Percentiles rank a stretch among this genome's conserved stretches.
These are phyloP conservation scores for Plasmodium berghei DNA, from an alignment of 169 alveolate genomes.

Conservation along the genomic window DNA sequence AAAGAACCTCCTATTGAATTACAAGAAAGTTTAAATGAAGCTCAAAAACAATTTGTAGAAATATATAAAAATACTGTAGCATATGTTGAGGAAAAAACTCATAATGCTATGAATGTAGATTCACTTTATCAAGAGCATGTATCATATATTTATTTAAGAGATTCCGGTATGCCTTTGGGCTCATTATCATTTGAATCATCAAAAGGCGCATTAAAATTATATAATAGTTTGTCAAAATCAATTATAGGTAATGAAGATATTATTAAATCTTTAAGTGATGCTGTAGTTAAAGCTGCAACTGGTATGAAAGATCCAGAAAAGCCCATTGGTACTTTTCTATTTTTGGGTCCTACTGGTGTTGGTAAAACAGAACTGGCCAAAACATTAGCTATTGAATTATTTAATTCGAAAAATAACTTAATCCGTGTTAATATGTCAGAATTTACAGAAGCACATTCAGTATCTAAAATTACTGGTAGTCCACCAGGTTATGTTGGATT, in stretches of 20 bases:
- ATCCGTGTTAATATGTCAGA: slow-evolving; percentile 81
- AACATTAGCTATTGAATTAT: slow-evolving; percentile 70
- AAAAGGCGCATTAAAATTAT: slow-evolving; percentile 79
- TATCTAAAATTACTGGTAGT: slow-evolving; percentile 81
- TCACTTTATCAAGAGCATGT: slow-evolving; percentile 75
- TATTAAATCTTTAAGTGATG: slow-evolving; percentile 80
- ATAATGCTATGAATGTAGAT: slow-evolving; percentile 78
- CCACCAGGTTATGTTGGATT: slow-evolving; percentile 90
- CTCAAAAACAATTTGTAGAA: slow-evolving; percentile 37
- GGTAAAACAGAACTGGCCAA: slow-evolving; percentile 78
- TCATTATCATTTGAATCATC: slow-evolving; percentile 72
- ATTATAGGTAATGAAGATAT: slow-evolving; percentile 86
- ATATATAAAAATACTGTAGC: slow-evolving; percentile 61
- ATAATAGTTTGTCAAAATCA: slow-evolving; percentile 79
- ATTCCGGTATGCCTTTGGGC: slow-evolving; percentile 78
- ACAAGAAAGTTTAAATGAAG: slow-evolving; percentile 32
- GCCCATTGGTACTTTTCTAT: slow-evolving; percentile 79
- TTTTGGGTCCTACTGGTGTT: slow-evolving; percentile 81
- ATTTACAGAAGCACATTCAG: slow-evolving; percentile 82
- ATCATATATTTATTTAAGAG: slow-evolving; percentile 69
- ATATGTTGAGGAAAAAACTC: slow-evolving; percentile 72
- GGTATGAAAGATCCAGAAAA: slow-evolving; percentile 77
- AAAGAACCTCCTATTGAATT: slow-evolving; percentile 71
- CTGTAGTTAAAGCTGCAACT: slow-evolving; percentile 77
- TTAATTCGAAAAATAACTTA: slow-evolving; percentile 53